Percentiles rank a stretch among this genome's conserved stretches.
phyloP scores from a whole-genome alignment of 331 rosid genomes.

The Stylosanthes scabra region DNA sequence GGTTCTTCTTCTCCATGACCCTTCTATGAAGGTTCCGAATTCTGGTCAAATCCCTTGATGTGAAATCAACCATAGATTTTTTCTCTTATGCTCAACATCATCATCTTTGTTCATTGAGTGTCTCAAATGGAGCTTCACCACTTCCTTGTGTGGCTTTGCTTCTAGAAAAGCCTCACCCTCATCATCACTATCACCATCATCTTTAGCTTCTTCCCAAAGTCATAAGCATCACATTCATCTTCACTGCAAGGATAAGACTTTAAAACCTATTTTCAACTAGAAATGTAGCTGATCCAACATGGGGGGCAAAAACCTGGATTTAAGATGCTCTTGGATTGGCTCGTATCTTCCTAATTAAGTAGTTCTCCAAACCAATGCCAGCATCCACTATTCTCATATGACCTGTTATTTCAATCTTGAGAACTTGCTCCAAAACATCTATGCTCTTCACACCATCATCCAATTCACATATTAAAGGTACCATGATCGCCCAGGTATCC shows the following conservation, averaged over 20 bases:
- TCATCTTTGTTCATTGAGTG: constrained; percentile 46
- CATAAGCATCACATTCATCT: no score
- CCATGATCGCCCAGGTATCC: constrained; percentile 64
- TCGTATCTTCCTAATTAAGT: constrained; percentile 58
- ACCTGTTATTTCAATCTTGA: constrained; percentile 58
- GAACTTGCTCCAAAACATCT: constrained; percentile 52
- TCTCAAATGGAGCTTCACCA: constrained; percentile 72
- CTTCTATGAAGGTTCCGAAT: constrained; percentile 82
- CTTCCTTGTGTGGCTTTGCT: constrained; percentile 36
- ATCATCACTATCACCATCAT: neutral
- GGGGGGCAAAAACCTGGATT: constrained; percentile 8
- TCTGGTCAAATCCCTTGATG: constrained; percentile 68
- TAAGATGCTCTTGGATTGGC: constrained; percentile 44
- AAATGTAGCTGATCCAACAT: constrained; percentile 13
- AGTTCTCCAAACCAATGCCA: constrained; percentile 69
- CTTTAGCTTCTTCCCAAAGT: constrained; percentile 28
- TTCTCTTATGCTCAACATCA: no score
- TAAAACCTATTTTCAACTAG: constrained; percentile 1
- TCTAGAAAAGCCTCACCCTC: constrained; percentile 16
- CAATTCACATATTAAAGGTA: constrained; percentile 66
- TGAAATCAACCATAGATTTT: constrained; percentile 35
- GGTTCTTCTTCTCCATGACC: constrained; percentile 81
- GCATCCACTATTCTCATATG: constrained; percentile 67
- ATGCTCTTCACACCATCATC: constrained; percentile 46
- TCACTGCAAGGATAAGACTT: no score